Evolutionary conservation across 2,329 filamentous ascomycete genomes (phyloP), one percentile per base, ranked within the genome.

Genomic region (Xylogone sp.): DNA sequence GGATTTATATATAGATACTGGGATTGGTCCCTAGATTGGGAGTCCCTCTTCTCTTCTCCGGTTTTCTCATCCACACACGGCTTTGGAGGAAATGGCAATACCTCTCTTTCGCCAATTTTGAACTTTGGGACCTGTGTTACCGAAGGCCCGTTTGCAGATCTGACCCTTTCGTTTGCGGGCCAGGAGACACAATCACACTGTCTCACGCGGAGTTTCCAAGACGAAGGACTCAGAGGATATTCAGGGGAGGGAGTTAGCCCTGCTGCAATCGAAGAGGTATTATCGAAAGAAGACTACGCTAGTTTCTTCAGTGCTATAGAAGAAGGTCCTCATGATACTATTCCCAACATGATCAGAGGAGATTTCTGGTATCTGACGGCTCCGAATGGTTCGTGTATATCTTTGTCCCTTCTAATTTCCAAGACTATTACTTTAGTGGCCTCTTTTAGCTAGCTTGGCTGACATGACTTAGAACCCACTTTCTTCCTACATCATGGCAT

Each of bases 401-500:
- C n/a, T 18, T 39, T 39, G 8, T 39, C 5, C 34, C 34, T 39
- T 39, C n/a, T 18, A 31, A 8, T 16, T 18, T 5, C 34, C n/a
- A 4, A 39, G 8, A 39, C 34, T 16, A 31, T 31, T n/a, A n/a
- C n/a, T n/a, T n/a, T n/a, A n/a, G 68, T 71, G 49, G 70, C 69
- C 16, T 65, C 24, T 5, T 27, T 10, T 27, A 6, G 24, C 6
- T 6, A 27, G 10, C 24, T 27, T 10, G 10, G 12, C 44, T 43
- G 6, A 18, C 19, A 8, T 43, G 29, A 42, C 18, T 22, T 76
- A 79, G 73, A 76, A 48, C 73, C 74, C 1, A 70, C 61, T 2
- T 76, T 76, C 59, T 75, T 69, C 53, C 57, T 73, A 5, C 73
- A 76, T 52, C 74, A 76, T 49, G 71, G 65, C 0, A 68, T 72